Evolutionary conservation across 1,284 basidiomycete species (phyloP).

Genomic region (Ceratobasidium sp.): DNA sequence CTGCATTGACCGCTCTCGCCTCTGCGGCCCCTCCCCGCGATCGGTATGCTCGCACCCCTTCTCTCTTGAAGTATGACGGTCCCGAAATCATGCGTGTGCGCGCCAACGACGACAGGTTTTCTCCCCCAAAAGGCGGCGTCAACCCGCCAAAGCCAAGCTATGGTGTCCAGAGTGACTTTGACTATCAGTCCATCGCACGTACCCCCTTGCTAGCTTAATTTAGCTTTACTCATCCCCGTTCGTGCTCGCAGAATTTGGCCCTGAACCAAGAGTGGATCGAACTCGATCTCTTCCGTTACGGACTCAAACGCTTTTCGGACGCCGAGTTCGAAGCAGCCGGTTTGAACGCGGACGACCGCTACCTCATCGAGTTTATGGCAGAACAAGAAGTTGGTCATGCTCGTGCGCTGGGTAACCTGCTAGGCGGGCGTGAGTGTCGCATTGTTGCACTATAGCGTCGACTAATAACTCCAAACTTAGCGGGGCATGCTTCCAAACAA

Average conservation of each 20-base stretch:
- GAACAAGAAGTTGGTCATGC: slow-evolving; percentile 72
- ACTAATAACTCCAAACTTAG: not conserved
- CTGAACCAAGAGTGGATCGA: slow-evolving; percentile 63
- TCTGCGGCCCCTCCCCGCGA: slow-evolving; percentile 29
- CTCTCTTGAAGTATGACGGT: slow-evolving; percentile 18
- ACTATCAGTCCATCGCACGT: slow-evolving; percentile 69
- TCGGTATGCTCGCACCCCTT: slow-evolving; percentile 18
- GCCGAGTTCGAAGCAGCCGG: slow-evolving; percentile 71
- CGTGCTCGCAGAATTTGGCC: slow-evolving; percentile 58
- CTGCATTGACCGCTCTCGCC: slow-evolving; percentile 3
- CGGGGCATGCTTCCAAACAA: slow-evolving; percentile 60
- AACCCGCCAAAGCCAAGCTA: slow-evolving; percentile 63
- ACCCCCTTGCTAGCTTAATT: not conserved
- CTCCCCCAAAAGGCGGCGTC: slow-evolving; percentile 37
- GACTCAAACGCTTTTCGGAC: slow-evolving; percentile 65
- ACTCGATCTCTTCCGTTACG: slow-evolving; percentile 74
- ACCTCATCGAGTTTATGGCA: slow-evolving; percentile 69
- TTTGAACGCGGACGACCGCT: slow-evolving; percentile 66
- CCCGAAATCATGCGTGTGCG: slow-evolving; percentile 4
- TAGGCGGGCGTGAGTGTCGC: slow-evolving; percentile 56
- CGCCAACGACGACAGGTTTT: slow-evolving; percentile 35
- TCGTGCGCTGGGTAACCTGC: slow-evolving; percentile 63
- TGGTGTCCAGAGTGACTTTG: slow-evolving; percentile 67
- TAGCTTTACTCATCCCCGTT: not conserved
- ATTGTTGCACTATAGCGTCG: not conserved